Base-by-base conservation (phyloP, 169 alveolate species). In the Cryptosporidium andersoni region DNA sequence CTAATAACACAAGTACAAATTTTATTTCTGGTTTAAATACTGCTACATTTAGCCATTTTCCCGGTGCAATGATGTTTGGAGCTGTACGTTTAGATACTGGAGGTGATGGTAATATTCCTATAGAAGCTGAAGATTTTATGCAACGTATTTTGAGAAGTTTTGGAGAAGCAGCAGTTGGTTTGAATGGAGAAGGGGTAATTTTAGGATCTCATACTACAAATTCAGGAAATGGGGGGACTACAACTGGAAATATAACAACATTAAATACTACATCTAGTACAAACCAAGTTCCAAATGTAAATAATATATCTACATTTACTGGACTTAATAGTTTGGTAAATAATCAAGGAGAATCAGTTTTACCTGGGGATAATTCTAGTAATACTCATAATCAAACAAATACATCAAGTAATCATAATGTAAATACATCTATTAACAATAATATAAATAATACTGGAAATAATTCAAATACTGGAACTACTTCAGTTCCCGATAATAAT, bases 11-110 rank as follows among this genome's bases (percentile, higher is more conserved):
- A 25, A 25, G 25, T 25, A 25, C 25, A 25, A 25, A 25, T 25
- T 25, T 25, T 9, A 45, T 64, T 8, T 51, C 85, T 0, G 63
- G 64, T 40, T 45, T 74, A 45, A 55, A 47, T 14, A 16, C 74
- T 6, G 16, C 58, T 14, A 37, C 66, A 55, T 39, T 62, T 16
- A 68, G 85, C 8, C 74, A 64, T 14, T 74, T 74, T 58, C 85
- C 85, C 16, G 85, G 85, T 43, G 85, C 85, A 39, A 74, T 74
- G 85, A 74, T 74, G 85, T 74, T 74, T 16, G 85, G 85, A 14
- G 85, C 85, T 14, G 60, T 74, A 9, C 4, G 85, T 43, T 47
- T 74, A 2, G 85, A 74, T 56, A 25, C 25, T 25, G 25, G 25
- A 0, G 58, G 85, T 5, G 85, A 74, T 3, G 9, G 74, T 0